A percentile compares a stretch with the other conserved stretches of the same genome.
phyloP scores from a whole-genome alignment of 345 rosid species.

The Linum tenue region DNA sequence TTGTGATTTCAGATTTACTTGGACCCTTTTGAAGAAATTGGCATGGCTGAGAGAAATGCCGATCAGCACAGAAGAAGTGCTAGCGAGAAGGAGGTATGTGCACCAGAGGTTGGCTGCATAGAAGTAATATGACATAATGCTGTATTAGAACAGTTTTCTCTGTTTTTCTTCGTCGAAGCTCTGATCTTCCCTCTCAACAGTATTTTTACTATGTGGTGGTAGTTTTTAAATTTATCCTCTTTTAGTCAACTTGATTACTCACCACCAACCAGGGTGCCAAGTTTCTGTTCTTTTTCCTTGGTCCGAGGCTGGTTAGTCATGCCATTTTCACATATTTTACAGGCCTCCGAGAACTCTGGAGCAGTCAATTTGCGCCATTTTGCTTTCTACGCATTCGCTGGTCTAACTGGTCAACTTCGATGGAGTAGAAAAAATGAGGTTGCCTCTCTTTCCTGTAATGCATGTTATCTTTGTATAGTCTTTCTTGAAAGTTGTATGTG shows the following conservation, averaged over 20 bases:
- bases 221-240: neutral
- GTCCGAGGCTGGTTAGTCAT: neutral
- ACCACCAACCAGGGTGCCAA: neutral
- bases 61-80: slow-evolving; percentile 90
- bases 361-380: slow-evolving; percentile 70
- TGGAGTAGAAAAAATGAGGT: slow-evolving; percentile 98
- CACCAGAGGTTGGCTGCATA: neutral
- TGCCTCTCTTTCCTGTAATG: slow-evolving; percentile 5
- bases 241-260: neutral
- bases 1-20: slow-evolving; percentile 39
- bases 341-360: slow-evolving; percentile 77
- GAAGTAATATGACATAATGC: neutral
- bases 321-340: neutral
- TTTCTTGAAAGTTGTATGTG: neutral
- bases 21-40: slow-evolving; percentile 90
- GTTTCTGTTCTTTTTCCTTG: neutral
- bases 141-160: neutral
- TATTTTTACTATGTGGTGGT: neutral
- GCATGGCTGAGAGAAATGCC: slow-evolving; percentile 56
- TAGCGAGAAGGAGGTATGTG: slow-evolving; percentile 64
- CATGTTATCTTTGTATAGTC: slow-evolving; percentile 2
- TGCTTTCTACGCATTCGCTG: slow-evolving; percentile 85
- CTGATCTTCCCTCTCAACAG: neutral
- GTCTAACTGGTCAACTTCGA: slow-evolving; percentile 55
- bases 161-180: neutral